Evolutionary conservation across 768 basidiomycete species (phyloP).

Genomic region (Mycena polygramma): DNA sequence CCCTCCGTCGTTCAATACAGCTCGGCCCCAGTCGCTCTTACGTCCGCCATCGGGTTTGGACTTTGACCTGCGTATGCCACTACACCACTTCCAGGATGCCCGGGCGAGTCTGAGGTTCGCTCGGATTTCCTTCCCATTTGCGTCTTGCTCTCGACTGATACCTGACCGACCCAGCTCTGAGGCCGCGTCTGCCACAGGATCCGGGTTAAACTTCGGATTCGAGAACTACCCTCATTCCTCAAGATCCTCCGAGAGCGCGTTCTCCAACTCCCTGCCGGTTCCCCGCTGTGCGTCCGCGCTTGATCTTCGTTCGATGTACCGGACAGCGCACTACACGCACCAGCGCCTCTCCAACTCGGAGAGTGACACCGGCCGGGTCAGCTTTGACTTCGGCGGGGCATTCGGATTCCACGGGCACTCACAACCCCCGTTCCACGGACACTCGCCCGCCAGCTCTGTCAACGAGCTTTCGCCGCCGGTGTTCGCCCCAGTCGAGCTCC

Average conservation of each 20-base stretch:
- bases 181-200: constrained; percentile 15
- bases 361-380: not conserved
- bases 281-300: constrained; percentile 29
- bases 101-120: constrained; percentile 42
- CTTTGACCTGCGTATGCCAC: constrained; percentile 22
- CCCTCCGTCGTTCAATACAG: not conserved
- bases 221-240: constrained; percentile 17
- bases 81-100: constrained; percentile 38
- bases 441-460: constrained; percentile 18
- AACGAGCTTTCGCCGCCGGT: constrained; percentile 9
- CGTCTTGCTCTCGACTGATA: not conserved
- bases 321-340: constrained; percentile 13
- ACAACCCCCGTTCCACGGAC: not conserved
- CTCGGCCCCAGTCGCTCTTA: not conserved
- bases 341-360: constrained; percentile 5
- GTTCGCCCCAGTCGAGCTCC: not conserved
- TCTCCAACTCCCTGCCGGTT: constrained; percentile 5
- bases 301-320: constrained; percentile 21
- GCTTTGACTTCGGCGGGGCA: not conserved
- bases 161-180: constrained; percentile 12
- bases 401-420: constrained; percentile 12
- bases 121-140: not conserved
- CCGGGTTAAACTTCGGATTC: constrained; percentile 4
- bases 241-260: constrained; percentile 17
- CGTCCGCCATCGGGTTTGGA: constrained; percentile 8